These are phyloP conservation scores for Hemisphaericaspora xylanilytica DNA, from an alignment of 1,139 yeast species.

Conservation along the genomic window DNA sequence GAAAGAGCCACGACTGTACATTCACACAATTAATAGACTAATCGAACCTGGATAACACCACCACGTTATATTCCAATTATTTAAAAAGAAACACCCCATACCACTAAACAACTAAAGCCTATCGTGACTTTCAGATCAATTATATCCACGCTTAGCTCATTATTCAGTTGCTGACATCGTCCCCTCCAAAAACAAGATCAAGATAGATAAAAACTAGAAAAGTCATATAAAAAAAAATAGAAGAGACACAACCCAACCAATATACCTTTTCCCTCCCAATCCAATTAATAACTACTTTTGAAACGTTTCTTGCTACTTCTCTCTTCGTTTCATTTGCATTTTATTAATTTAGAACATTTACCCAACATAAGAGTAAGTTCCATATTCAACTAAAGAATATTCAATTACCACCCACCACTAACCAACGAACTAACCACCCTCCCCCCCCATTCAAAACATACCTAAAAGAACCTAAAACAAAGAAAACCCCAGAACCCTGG, in stretches of 20 bases:
- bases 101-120: slow-evolving; percentile 3
- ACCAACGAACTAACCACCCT: no score
- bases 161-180: slow-evolving; percentile 18
- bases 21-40: slow-evolving; percentile 24
- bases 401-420: no score
- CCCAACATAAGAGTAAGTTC: slow-evolving; percentile 41
- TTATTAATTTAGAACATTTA: slow-evolving; percentile 10
- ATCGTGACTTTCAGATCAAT: slow-evolving; percentile 4
- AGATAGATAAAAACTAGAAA: background rate
- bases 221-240: background rate
- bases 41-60: slow-evolving; percentile 47
- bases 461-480: background rate
- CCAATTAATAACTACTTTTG: slow-evolving; percentile 21
- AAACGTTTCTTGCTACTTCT: slow-evolving; percentile 54
- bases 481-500: no score
- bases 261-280: background rate
- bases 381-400: no score
- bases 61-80: background rate
- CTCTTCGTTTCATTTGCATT: slow-evolving; percentile 41
- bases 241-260: background rate
- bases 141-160: slow-evolving; percentile 8
- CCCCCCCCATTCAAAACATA: slow-evolving; percentile 4
- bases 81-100: no score
- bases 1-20: slow-evolving; percentile 44
- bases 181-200: background rate